Base-by-base conservation (phyloP, 2,329 filamentous ascomycete genomes). In the Thelonectria rubi region DNA sequence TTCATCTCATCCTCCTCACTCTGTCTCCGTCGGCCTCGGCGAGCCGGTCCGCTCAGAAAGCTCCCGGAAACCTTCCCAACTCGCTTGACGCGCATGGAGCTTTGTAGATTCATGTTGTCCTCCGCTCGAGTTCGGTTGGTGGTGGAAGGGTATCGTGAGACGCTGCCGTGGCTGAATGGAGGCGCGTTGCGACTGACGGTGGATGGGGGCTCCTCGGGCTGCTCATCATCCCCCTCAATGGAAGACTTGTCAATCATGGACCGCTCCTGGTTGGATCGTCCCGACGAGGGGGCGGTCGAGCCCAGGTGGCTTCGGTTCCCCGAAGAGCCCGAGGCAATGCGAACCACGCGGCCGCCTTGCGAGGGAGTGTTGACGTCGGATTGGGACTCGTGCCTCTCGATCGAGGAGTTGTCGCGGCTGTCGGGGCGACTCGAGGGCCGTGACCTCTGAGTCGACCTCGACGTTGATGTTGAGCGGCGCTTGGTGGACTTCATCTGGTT, bases 31-130 rank as follows among this genome's bases (percentile, higher is more conserved):
- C 91, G 85, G 24, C 91, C 92, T 67, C 93, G 84, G 56, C 92
- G 86, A 18, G 92, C 91, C 26, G 92, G 92, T 1, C 91, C 92
- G 68, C 91, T 93, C 20, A 95, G 80, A 67, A 94, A 94, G 62
- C 87, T 90, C 1, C 92, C 92, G 2, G 90, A 86, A 8, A 90
- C 82, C 75, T 92, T 91, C 15, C 89, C 90, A 14, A 92, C 86
- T 63, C 91, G 84, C 77, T 94, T 94, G 60, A 94, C 82, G 5
- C 92, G 86, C 82, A 93, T 86, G 0, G 92, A 93, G 69, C 89
- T 89, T 62, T 92, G 91, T 2, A 87, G 79, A 14, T 86, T 88
- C 34, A 80, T 78, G 34, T 91, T 88, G 21, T 93, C 90, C 3
- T 87, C 87, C 51, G 83, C 81, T 37, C 83, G 81, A 15, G 77